A percentile compares a stretch with the other conserved stretches of the same genome.
phyloP scores from a whole-genome alignment of 2,329 filamentous ascomycete genomes.

The Dothistroma septosporum region DNA sequence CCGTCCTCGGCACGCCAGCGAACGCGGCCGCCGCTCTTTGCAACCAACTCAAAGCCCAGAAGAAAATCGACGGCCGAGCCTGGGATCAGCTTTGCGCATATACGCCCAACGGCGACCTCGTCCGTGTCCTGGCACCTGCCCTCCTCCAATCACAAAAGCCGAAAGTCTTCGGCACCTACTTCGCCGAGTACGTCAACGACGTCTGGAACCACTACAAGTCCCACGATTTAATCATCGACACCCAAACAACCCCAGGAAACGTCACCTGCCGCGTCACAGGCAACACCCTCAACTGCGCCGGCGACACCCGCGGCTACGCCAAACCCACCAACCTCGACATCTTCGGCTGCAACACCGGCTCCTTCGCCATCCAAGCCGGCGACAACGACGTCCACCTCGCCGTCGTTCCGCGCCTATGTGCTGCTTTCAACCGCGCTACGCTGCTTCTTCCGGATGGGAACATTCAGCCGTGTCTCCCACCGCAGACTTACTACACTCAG shows the following conservation, averaged over 20 bases:
- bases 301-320: slow-evolving; percentile 45
- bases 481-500: slow-evolving; percentile 38
- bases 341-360: slow-evolving; percentile 62
- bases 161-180: slow-evolving; percentile 49
- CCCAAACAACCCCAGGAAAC: slow-evolving; percentile 57
- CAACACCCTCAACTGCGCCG: slow-evolving; percentile 41
- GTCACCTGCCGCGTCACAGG: slow-evolving; percentile 48
- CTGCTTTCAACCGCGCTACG: slow-evolving; percentile 70
- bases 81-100: slow-evolving; percentile 59
- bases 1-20: slow-evolving; percentile 55
- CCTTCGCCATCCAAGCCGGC: slow-evolving; percentile 48
- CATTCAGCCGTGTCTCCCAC: slow-evolving; percentile 41
- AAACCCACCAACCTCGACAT: slow-evolving; percentile 60
- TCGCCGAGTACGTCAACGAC: slow-evolving; percentile 47
- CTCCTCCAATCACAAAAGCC: slow-evolving; percentile 43
- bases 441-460: slow-evolving; percentile 52
- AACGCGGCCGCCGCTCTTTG: slow-evolving; percentile 56
- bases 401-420: slow-evolving; percentile 66
- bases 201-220: slow-evolving; percentile 48
- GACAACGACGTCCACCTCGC: slow-evolving; percentile 46
- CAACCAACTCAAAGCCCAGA: slow-evolving; percentile 51
- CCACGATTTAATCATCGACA: slow-evolving; percentile 57
- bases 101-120: slow-evolving; percentile 33
- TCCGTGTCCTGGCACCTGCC: slow-evolving; percentile 42
- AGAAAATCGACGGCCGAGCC: slow-evolving; percentile 50